A percentile compares a stretch with the other conserved stretches of the same genome.
Evolutionary conservation across 495 filamentous ascomycete genomes (phyloP).

Genomic region (Talaromyces proteolyticus): DNA sequence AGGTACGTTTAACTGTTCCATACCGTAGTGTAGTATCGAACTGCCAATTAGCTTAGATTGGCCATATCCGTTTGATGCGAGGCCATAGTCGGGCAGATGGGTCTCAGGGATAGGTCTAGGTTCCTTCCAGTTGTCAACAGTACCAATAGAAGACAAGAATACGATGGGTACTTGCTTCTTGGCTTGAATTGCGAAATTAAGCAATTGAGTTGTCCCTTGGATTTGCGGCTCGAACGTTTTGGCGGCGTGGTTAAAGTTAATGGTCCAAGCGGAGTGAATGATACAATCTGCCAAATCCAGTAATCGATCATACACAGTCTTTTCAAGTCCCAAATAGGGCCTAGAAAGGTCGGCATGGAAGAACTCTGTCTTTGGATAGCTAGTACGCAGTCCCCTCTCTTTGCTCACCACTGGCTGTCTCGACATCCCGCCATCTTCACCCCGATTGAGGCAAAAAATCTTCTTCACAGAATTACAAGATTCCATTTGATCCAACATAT

Average conservation of each 20-base stretch:
- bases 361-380: constrained; percentile 19
- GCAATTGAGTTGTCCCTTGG: constrained; percentile 40
- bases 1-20: constrained; percentile 26
- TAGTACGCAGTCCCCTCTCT: not conserved
- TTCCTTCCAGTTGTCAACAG: constrained; percentile 27
- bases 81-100: constrained; percentile 32
- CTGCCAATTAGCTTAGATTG: constrained; percentile 47
- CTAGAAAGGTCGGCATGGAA: constrained; percentile 39
- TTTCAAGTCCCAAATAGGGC: constrained; percentile 33
- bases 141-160: constrained; percentile 48
- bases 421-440: constrained; percentile 11
- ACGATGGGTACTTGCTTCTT: constrained; percentile 33
- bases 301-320: constrained; percentile 26
- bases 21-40: constrained; percentile 38
- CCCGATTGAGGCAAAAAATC: constrained; percentile 53
- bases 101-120: constrained; percentile 33
- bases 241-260: constrained; percentile 51
- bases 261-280: constrained; percentile 55
- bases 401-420: not conserved
- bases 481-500: constrained; percentile 43
- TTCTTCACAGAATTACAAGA: constrained; percentile 28
- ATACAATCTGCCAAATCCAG: constrained; percentile 38
- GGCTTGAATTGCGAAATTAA: constrained; percentile 36
- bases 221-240: constrained; percentile 48
- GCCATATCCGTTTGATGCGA: constrained; percentile 41